Evolutionary conservation across 2,329 filamentous ascomycete species (phyloP).

Genomic region (Penicillium concentricum): DNA sequence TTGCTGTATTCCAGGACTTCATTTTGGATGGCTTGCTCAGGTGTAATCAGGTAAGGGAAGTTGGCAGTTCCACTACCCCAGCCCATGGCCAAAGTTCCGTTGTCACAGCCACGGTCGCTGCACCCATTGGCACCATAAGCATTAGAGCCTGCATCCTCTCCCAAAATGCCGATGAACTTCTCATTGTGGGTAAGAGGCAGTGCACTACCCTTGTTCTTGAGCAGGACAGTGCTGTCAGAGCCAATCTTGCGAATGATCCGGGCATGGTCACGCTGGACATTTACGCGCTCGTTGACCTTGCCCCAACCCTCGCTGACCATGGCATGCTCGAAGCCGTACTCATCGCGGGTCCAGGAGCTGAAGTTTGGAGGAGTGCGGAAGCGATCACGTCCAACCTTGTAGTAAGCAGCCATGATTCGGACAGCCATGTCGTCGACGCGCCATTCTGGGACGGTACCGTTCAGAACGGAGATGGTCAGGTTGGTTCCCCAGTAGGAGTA

Average conservation of each 20-base stretch:
- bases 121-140: slow-evolving; percentile 77
- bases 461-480: slow-evolving; percentile 80
- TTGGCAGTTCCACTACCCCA: slow-evolving; percentile 62
- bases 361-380: slow-evolving; percentile 69
- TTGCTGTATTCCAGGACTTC: slow-evolving; percentile 56
- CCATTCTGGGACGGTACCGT: slow-evolving; percentile 84
- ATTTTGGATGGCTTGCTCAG: slow-evolving; percentile 64
- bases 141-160: slow-evolving; percentile 78
- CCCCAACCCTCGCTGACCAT: slow-evolving; percentile 59
- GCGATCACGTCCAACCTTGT: slow-evolving; percentile 59
- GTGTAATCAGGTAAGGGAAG: slow-evolving; percentile 64
- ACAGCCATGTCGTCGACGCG: slow-evolving; percentile 89
- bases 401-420: slow-evolving; percentile 69
- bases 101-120: slow-evolving; percentile 61
- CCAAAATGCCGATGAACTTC: slow-evolving; percentile 72
- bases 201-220: slow-evolving; percentile 73
- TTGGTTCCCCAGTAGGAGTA: slow-evolving; percentile 80
- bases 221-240: slow-evolving; percentile 77
- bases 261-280: slow-evolving; percentile 77
- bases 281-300: slow-evolving; percentile 75
- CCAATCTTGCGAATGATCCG: slow-evolving; percentile 72
- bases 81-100: slow-evolving; percentile 62
- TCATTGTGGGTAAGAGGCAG: slow-evolving; percentile 75
- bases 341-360: slow-evolving; percentile 79
- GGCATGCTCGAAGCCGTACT: slow-evolving; percentile 67